Evolutionary conservation across 2,329 filamentous ascomycete species (phyloP).

Genomic region (Polytolypa hystricis): DNA sequence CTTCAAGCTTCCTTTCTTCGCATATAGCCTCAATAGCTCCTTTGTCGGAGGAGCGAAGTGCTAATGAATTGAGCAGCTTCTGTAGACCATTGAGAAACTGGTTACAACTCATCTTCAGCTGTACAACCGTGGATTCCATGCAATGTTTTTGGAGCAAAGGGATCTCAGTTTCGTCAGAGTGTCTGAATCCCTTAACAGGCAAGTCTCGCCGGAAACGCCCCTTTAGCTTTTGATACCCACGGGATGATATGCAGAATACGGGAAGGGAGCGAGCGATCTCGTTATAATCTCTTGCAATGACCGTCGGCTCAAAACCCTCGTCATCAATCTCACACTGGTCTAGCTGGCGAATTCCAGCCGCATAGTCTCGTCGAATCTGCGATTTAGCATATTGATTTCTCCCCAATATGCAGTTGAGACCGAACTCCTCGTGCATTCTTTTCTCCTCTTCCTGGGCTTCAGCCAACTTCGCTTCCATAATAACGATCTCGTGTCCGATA

Average conservation of each 20-base stretch:
- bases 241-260: slow-evolving; percentile 54
- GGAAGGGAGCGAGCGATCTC: slow-evolving; percentile 45
- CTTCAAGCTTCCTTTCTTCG: slow-evolving; percentile 32
- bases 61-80: slow-evolving; percentile 43
- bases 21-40: slow-evolving; percentile 29
- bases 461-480: slow-evolving; percentile 21
- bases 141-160: slow-evolving; percentile 50
- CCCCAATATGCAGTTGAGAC: slow-evolving; percentile 37
- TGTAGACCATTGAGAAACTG: slow-evolving; percentile 42
- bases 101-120: slow-evolving; percentile 34
- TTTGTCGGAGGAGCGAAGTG: slow-evolving; percentile 35
- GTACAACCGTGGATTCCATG: slow-evolving; percentile 44
- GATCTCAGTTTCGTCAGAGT: slow-evolving; percentile 46
- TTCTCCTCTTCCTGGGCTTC: slow-evolving; percentile 12
- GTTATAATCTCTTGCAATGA: slow-evolving; percentile 44
- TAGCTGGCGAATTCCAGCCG: slow-evolving; percentile 48
- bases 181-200: slow-evolving; percentile 41
- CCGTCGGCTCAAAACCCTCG: slow-evolving; percentile 43
- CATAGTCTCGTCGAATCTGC: slow-evolving; percentile 49
- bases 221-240: slow-evolving; percentile 52
- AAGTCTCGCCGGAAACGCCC: slow-evolving; percentile 45
- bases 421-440: slow-evolving; percentile 21
- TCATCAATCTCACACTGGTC: slow-evolving; percentile 46
- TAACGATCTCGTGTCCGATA: slow-evolving; percentile 18
- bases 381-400: slow-evolving; percentile 46